Evolutionary conservation across 371 early-diverging fungal species (phyloP).

Genomic region (Synchytrium microbalum): DNA sequence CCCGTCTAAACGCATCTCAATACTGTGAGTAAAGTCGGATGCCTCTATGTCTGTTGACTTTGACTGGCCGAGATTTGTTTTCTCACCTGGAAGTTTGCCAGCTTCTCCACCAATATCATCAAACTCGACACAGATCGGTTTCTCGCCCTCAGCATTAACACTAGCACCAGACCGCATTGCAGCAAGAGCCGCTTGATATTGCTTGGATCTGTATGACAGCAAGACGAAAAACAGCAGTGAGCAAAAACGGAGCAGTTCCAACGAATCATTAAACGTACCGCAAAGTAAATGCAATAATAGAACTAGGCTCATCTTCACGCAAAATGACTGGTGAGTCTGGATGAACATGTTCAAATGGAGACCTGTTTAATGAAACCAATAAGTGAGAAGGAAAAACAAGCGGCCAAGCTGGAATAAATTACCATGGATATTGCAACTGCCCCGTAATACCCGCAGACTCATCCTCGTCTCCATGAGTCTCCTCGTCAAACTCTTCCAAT

Average conservation of each 20-base stretch:
- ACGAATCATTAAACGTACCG: conserved; percentile 31
- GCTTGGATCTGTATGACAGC: conserved; percentile 5
- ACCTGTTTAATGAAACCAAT: conserved; percentile 12
- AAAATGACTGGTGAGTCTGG: conserved; percentile 74
- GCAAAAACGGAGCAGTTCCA: not conserved
- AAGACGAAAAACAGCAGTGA: conserved; percentile 5
- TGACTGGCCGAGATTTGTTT: not conserved
- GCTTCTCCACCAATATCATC: not conserved
- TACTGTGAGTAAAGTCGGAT: conserved; percentile 40
- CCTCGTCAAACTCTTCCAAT: conserved; percentile 38
- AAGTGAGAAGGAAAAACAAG: conserved; percentile 1
- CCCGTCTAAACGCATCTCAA: conserved; percentile 62
- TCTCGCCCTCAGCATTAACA: not conserved
- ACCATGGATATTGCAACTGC: conserved; percentile 3
- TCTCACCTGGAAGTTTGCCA: not conserved
- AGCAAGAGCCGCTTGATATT: conserved; percentile 7
- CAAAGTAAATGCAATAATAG: conserved; percentile 83
- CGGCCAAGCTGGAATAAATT: not conserved
- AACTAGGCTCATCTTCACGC: conserved; percentile 87
- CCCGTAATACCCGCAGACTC: conserved; percentile 3
- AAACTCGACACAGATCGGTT: not conserved
- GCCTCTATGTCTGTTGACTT: not conserved
- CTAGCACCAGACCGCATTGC: not conserved
- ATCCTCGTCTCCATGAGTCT: conserved; percentile 20
- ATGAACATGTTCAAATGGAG: conserved; percentile 75